Base-by-base conservation (phyloP, 768 basidiomycete genomes). In the Tricholomella constricta region DNA sequence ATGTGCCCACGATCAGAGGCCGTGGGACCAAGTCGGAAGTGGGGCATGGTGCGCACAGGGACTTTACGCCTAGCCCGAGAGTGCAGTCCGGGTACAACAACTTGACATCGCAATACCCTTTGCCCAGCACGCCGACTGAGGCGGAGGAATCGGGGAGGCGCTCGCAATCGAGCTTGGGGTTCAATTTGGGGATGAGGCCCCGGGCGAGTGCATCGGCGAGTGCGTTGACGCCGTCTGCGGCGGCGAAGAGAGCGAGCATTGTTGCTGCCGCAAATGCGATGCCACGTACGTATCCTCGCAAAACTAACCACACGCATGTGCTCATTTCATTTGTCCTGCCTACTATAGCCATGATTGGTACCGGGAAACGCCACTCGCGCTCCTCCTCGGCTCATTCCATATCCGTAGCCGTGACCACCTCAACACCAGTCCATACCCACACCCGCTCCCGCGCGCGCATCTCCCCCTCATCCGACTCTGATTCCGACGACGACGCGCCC, bases 161-260 rank as follows among this genome's bases (percentile, higher is more conserved):
- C 26, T 64, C 75, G 3, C 73, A 71, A 42, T 74, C 74, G 14
- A 71, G 63, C 63, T 52, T 73, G 14, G 69, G 68, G 23, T 63
- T 65, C 45, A 68, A 72, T 57, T 38, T 41, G 29, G 58, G 62
- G 14, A 62, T 59, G 12, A 72, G 80, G 37, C 65, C 63, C n/a
- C 74, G 80, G 1, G 82, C 82, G 22, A 84, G 82, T 43, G 72
- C 69, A 36, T 87, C 86, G 8, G 78, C 83, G 2, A 84, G 84
- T 57, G 84, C 85, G 4, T 51, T 83, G 34, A 68, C 74, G 2
- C 83, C 83, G 0, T 76, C 71, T 40, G 72, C 75, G 22, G 79
- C 81, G 8, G 81, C 81, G 0, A 77, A 75, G 51, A 72, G 77
- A 31, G 84, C 81, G 1, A 81, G 79, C 31, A 57, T 65, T 14